phyloP scores from a whole-genome alignment of 345 rosid species.

The Salix exigua region DNA sequence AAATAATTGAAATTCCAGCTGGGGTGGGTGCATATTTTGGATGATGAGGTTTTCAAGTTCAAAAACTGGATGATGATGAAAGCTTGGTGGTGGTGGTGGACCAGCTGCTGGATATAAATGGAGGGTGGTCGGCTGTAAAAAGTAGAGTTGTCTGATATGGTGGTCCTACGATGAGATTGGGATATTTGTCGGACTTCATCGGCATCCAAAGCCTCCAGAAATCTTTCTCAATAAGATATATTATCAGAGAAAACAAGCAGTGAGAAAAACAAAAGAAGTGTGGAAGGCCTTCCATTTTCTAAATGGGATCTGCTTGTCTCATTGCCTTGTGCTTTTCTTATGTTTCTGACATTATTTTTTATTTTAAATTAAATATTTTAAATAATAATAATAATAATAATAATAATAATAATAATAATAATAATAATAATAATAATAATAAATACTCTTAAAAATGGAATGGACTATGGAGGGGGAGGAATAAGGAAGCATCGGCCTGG shows the following conservation, averaged over 20 bases:
- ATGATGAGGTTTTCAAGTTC: too few species aligned
- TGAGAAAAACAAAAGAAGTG: not conserved
- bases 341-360: too few species aligned
- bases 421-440: too few species aligned
- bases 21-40: too few species aligned
- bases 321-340: not conserved
- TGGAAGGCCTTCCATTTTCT: conserved; percentile 3
- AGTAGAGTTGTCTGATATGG: not conserved
- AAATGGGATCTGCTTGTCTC: conserved; percentile 1
- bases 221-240: not conserved
- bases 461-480: too few species aligned
- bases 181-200: not conserved
- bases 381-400: too few species aligned
- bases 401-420: too few species aligned
- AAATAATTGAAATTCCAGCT: too few species aligned
- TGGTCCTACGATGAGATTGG: not conserved
- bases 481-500: not conserved
- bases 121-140: not conserved
- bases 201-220: conserved; percentile 20
- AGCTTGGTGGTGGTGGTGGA: not conserved
- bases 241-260: not conserved
- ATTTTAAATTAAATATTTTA: too few species aligned
- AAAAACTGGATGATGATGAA: conserved; percentile 1
- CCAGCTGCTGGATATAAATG: conserved; percentile 1
- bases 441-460: too few species aligned